Evolutionary conservation across 169 alveolate genomes (phyloP).

Genomic region (Plasmodium coatneyi): DNA sequence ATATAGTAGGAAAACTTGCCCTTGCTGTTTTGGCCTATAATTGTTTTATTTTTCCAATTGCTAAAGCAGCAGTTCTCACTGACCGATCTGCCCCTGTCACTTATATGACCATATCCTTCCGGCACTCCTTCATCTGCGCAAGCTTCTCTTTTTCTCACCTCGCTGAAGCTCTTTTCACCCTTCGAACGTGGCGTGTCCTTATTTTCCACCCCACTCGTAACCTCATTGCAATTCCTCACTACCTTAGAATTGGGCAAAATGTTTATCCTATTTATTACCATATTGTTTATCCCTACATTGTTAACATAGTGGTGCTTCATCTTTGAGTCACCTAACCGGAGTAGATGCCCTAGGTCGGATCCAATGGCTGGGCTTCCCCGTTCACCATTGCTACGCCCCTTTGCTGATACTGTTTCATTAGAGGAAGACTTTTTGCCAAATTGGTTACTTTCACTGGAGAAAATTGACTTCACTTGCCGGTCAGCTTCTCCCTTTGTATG

Average conservation of each 20-base stretch:
- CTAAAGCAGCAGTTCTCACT: conserved; percentile 29
- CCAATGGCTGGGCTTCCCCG: background rate
- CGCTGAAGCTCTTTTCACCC: background rate
- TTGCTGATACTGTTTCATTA: background rate
- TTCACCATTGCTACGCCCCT: background rate
- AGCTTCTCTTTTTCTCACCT: background rate
- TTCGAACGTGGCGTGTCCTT: background rate
- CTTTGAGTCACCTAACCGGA: background rate
- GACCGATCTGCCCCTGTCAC: conserved; percentile 8
- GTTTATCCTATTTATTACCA: conserved; percentile 61
- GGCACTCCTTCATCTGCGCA: background rate
- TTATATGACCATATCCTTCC: background rate
- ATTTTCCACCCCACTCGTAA: background rate
- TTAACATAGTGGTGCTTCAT: conserved; percentile 18
- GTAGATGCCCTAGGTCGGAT: background rate
- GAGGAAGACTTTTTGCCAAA: background rate
- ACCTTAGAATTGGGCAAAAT: conserved; percentile 19
- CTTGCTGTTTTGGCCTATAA: conserved; percentile 56
- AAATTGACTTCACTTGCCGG: background rate
- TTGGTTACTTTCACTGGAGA: background rate
- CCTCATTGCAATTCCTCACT: background rate
- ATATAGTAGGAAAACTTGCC: conserved; percentile 66
- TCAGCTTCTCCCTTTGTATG: background rate
- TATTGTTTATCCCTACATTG: conserved; percentile 55
- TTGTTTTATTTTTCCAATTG: conserved; percentile 60